Conservation (phyloP, 495 filamentous ascomycete genomes). For the Podospora pseudocomata region DNA sequence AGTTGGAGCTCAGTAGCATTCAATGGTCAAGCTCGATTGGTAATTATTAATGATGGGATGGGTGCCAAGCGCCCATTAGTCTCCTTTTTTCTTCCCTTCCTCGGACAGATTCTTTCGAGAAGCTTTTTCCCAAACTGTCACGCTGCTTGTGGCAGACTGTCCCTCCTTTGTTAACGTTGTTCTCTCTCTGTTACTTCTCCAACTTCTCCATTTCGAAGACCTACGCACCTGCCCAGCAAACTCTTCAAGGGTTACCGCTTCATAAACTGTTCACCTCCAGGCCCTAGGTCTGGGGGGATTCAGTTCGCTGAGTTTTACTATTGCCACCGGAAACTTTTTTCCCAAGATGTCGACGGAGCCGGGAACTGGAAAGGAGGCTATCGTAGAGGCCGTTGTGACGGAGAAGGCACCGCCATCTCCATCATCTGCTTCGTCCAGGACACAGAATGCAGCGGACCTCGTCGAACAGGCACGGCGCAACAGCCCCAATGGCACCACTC, state of each 20-base stretch:
- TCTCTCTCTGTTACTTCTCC: neutral
- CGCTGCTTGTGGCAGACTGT: neutral
- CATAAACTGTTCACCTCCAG: neutral
- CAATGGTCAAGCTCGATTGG: conserved; percentile 9
- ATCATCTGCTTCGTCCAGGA: conserved; percentile 40
- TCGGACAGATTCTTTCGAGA: neutral
- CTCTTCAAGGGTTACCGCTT: neutral
- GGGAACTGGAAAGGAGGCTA: neutral
- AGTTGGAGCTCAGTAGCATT: neutral
- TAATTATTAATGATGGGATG: conserved; percentile 13
- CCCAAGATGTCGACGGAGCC: neutral
- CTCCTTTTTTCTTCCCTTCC: neutral
- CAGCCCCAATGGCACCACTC: conserved; percentile 52
- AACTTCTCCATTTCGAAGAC: neutral
- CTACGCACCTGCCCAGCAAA: neutral
- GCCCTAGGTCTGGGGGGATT: neutral
- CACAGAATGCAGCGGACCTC: conserved; percentile 40
- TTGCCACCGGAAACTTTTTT: neutral
- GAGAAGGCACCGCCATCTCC: conserved; percentile 13
- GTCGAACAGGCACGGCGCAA: conserved; percentile 43
- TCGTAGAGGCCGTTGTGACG: neutral
- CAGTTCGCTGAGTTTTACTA: neutral
- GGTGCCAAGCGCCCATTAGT: conserved; percentile 2
- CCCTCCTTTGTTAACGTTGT: neutral
- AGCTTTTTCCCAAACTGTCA: neutral